Base-by-base conservation (phyloP, 192 early-diverging fungal species). In the Coemansia sp. region DNA sequence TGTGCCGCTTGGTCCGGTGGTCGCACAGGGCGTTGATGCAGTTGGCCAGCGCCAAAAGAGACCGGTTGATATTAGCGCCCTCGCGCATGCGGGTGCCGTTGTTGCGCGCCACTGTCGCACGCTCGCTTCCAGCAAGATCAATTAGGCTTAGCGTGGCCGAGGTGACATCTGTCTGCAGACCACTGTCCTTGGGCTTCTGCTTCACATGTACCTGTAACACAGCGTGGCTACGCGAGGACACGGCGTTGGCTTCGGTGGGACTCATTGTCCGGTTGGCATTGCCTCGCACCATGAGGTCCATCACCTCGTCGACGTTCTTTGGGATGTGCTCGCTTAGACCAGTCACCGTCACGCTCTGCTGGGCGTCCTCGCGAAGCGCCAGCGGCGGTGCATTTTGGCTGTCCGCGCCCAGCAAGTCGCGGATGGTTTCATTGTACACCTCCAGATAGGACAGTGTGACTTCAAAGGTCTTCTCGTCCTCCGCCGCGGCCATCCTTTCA, bases 391-490 rank as follows among this genome's bases (percentile, higher is more conserved):
- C 34, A 9, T 33, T 11, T 3, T 15, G n/a, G 10, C 40, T 40
- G 17, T 79, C 80, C 0, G 73, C 65, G 36, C 49, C 61, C 55
- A 90, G 62, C 36, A 99, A 60, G 58, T 99, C 97, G 9, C 85
- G 82, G 39, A 99, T 88, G 2, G 78, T 87, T 64, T 96, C 93
- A 55, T 96, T 96, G 72, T 99, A 99, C 24, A 99, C 95, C 57
- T 99, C 97, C 55, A 98, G 52, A 61, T 97, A 99, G 17, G 89
- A 91, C 17, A 98, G 71, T 33, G 72, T 37, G 1, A 72, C 64
- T 14, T 90, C 88, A 11, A 84, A 49, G 19, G 82, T 71, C 27
- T 72, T 77, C 54, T 88, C 84, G 52, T 86, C 83, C 53, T 69
- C 60, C 6, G 53, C 58, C 0, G 41, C 41, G 2, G 33, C 13